phyloP scores from a whole-genome alignment of 2,329 filamentous ascomycete species.

The Didymella keratinophila region DNA sequence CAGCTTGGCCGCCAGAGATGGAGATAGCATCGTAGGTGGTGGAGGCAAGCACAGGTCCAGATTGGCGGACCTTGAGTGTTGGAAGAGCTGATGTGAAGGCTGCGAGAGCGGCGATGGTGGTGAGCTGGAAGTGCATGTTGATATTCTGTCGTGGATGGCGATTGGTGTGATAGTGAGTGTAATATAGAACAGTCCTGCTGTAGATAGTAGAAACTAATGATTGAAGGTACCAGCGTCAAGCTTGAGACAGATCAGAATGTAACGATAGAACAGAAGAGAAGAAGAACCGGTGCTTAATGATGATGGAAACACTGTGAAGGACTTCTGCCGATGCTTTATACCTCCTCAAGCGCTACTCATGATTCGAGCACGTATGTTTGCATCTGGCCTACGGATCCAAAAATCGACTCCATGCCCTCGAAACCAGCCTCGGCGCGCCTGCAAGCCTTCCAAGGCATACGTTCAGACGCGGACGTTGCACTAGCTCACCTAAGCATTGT shows the following conservation, averaged over 20 bases:
- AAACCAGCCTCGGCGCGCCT: conserved; percentile 11
- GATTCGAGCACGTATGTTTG: conserved; percentile 3
- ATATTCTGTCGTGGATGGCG: conserved; percentile 1
- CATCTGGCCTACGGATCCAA: neutral
- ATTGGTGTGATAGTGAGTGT: conserved; percentile 2
- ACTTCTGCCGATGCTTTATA: conserved; percentile 17
- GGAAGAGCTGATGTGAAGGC: conserved; percentile 40
- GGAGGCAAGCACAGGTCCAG: conserved; percentile 35
- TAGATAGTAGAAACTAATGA: conserved; percentile 16
- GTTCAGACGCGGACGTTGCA: conserved; percentile 21
- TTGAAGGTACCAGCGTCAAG: conserved; percentile 41
- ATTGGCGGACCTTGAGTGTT: conserved; percentile 31
- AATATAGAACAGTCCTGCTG: conserved; percentile 40
- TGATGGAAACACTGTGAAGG: conserved; percentile 25
- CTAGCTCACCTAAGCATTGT: conserved; percentile 22
- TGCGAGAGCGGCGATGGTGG: conserved; percentile 39
- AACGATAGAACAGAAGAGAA: conserved; percentile 10
- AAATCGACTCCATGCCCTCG: conserved; percentile 5
- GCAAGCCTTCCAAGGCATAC: conserved; percentile 12
- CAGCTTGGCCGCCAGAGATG: conserved; percentile 60
- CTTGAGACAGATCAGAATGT: conserved; percentile 25
- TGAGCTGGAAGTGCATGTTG: conserved; percentile 43
- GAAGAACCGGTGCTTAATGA: conserved; percentile 26
- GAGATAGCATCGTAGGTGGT: conserved; percentile 55
- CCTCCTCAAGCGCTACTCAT: neutral